These are phyloP conservation scores for Anisodus acutangulus DNA, from an alignment of 257 asterid genomes.

Conservation along the genomic window DNA sequence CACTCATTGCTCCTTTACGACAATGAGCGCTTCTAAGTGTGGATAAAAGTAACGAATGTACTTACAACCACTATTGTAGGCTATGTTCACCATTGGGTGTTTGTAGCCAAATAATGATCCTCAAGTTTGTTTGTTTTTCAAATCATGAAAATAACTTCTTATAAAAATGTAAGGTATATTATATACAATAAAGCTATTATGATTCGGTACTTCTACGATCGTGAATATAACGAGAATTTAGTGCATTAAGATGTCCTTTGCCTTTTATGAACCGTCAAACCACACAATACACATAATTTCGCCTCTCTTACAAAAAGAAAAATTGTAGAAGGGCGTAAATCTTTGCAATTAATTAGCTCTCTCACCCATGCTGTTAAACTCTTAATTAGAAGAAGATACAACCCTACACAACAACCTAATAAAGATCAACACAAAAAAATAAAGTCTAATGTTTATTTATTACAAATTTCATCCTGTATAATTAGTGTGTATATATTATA, in stretches of 20 bases:
- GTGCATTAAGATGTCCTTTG: not conserved
- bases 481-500: no score
- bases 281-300: not conserved
- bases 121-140: not conserved
- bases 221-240: not conserved
- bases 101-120: not conserved
- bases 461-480: no score
- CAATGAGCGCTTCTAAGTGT: not conserved
- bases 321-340: no score
- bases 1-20: not conserved
- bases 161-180: not conserved
- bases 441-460: no score
- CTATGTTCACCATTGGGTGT: no score
- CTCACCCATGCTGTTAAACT: no score
- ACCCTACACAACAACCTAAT: no score
- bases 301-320: no score
- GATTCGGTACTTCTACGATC: not conserved
- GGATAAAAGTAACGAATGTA: not conserved
- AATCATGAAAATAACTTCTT: not conserved
- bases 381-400: no score
- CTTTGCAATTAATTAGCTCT: no score
- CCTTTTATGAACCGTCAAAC: not conserved
- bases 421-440: no score
- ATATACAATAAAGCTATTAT: not conserved
- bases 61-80: not conserved